Percentiles rank a stretch among this genome's conserved stretches.
phyloP scores from a whole-genome alignment of 2,329 filamentous ascomycete species.

The Alternaria sp. region DNA sequence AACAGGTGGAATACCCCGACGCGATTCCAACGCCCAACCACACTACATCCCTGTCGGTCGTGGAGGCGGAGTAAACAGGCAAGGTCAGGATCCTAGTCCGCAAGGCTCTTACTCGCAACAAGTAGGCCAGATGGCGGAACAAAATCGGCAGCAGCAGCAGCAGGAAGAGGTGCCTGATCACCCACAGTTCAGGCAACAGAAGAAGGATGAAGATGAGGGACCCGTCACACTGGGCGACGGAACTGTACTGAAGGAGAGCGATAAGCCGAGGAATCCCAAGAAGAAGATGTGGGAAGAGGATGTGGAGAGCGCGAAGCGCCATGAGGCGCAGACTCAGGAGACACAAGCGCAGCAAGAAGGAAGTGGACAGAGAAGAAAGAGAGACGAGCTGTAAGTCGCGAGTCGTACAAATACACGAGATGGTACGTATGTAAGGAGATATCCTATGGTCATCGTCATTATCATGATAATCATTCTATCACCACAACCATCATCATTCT shows the following conservation, averaged over 20 bases:
- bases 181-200: constrained; percentile 36
- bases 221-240: constrained; percentile 56
- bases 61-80: constrained; percentile 58
- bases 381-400: constrained; percentile 35
- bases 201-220: constrained; percentile 37
- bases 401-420: background rate
- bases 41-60: constrained; percentile 59
- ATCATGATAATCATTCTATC: background rate
- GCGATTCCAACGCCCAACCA: constrained; percentile 41
- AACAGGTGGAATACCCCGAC: constrained; percentile 46
- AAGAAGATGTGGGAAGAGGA: constrained; percentile 69
- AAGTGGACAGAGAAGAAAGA: constrained; percentile 19
- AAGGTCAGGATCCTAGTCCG: constrained; percentile 52
- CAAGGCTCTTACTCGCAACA: constrained; percentile 49
- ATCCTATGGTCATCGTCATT: background rate
- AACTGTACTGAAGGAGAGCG: constrained; percentile 54
- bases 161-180: constrained; percentile 34
- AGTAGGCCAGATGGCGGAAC: constrained; percentile 31
- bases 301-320: constrained; percentile 44
- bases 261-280: constrained; percentile 62
- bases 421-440: background rate
- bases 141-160: constrained; percentile 31
- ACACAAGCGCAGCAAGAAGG: constrained; percentile 19
- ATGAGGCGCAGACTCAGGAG: constrained; percentile 29
- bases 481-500: background rate